Base-by-base conservation (phyloP, 2,329 filamentous ascomycete species). In the Claviceps sp. region DNA sequence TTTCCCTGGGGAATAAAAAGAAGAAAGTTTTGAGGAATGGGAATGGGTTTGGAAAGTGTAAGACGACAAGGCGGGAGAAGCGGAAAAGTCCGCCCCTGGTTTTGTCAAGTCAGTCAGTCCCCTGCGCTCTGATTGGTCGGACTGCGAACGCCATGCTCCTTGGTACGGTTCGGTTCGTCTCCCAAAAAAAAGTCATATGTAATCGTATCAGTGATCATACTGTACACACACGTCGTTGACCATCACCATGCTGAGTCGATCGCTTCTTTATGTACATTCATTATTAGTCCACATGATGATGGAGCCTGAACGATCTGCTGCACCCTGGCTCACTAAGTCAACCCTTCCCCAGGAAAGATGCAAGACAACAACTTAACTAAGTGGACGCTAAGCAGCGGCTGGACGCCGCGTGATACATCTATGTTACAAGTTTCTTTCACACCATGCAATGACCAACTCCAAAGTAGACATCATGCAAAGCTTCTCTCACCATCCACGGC, bases 61-160 rank as follows among this genome's bases (percentile, higher is more conserved):
- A 45, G 20, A 51, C n/a, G 38, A 50, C 41, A 42, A 48, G 48
- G 26, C 50, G 44, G 50, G 18, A 48, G 40, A 14, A 26, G 20
- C 48, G 52, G 47, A 48, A 54, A 57, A 57, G 50, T 52, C 55
- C 55, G 55, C 22, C 51, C 53, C 53, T 50, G 50, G 50, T 38
- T 50, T 45, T 16, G 30, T 37, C 30, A 34, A 20, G 30, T 42
- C 30, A 34, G 26, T 48, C 30, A 18, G 38, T 14, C 11, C 4
- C n/a, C 13, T 7, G 52, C 38, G 38, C 42, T 53, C 42, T 53
- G 50, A 54, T 57, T 57, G 52, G 55, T 49, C 48, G 37, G 38
- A 26, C 16, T 9, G 14, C 8, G 30, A 14, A 51, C 13, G 20
- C 42, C 42, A 24, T 24, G 42, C 5, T 7, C 42, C 24, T 7